Conservation (phyloP, 1,284 basidiomycete genomes). For the Heliocybe sulcata region DNA sequence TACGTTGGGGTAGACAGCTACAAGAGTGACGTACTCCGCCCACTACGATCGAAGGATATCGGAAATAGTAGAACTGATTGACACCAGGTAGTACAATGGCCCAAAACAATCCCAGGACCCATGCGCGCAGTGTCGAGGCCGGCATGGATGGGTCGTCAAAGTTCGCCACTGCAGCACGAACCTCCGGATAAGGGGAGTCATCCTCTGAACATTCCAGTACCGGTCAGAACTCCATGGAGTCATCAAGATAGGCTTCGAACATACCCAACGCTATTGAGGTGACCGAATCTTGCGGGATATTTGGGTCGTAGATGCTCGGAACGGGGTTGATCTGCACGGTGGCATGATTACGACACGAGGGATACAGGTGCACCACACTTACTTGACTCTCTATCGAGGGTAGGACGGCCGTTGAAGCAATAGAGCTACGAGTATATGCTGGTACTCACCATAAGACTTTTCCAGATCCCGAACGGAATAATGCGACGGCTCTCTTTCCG, state of each 20-base stretch:
- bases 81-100: constrained; percentile 41
- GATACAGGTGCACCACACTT: not conserved
- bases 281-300: not conserved
- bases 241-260: not conserved
- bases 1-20: not conserved
- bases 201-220: constrained; percentile 13
- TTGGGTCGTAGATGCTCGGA: not conserved
- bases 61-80: constrained; percentile 50
- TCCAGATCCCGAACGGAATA: not conserved
- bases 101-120: constrained; percentile 34
- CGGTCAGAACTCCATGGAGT: not conserved
- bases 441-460: not conserved
- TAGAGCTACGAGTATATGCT: not conserved
- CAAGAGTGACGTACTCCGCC: constrained; percentile 15
- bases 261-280: not conserved
- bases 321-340: not conserved
- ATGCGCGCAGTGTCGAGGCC: constrained; percentile 27
- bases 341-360: not conserved
- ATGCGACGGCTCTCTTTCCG: not conserved
- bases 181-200: constrained; percentile 27
- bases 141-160: constrained; percentile 19
- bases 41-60: constrained; percentile 40
- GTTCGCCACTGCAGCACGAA: constrained; percentile 25
- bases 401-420: not conserved
- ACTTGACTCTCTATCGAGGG: not conserved